Base-by-base conservation (phyloP, 345 rosid species). In the Arabidopsis arenosa region DNA sequence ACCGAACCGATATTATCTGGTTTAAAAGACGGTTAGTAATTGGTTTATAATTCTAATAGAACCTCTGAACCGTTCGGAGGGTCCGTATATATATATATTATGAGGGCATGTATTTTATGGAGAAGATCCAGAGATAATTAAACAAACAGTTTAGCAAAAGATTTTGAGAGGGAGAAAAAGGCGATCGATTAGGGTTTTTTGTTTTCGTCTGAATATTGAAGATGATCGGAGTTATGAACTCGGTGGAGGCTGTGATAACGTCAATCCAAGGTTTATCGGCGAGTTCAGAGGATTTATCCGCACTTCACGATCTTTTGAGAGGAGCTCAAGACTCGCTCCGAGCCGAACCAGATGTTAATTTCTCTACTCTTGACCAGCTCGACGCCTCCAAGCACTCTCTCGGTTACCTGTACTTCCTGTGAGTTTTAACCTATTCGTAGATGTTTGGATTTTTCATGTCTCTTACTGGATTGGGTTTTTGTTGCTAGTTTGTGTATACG, bases 351-450 rank as follows among this genome's bases (percentile, higher is more conserved):
- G 66, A 76, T 76, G 64, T 79, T 63, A 73, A 85, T 48, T 48
- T 75, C 44, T 74, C 90, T 57, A 78, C 74, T 70, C 90, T 90
- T 72, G 89, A 84, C n/a, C 89, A 85, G 77, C 91, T 90, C 66
- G 91, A 88, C 66, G 86, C 93, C 10, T 67, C 83, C 56, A 82
- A 65, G 54, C 91, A 90, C 75, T 87, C 96, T 71, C 91, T 90
- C 18, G 93, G 96, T 68, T 90, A 86, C 83, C 86, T 90, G 47
- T 88, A 80, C 80, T 32, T 90, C 75, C 84, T 90, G 96, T 90
- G 77, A 82, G 75, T 79, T 51, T 15, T 47, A 36, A 36, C 9
- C 11, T 66, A 12, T 36, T 47, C 4, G 54, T 45, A n/a, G 30
- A 35, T 65, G n/a, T 58, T 56, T 72, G 9, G 41, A 23, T 77